These are phyloP conservation scores for Colletotrichum sp. DNA, from an alignment of 2,329 filamentous ascomycete genomes.

Conservation along the genomic window DNA sequence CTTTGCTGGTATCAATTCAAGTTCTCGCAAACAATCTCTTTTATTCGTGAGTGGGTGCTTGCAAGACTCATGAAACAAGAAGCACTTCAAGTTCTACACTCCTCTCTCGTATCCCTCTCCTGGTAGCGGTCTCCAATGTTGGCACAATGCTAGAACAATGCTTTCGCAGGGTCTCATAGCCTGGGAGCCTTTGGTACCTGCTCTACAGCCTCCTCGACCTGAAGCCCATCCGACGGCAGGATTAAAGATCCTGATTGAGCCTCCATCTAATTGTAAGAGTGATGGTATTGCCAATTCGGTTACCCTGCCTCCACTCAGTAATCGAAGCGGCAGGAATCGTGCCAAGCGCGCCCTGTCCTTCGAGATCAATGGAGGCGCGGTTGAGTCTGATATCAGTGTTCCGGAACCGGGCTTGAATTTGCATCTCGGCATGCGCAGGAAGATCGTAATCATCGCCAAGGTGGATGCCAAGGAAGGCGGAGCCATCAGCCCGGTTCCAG, in stretches of 20 bases:
- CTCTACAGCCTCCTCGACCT: too few species aligned
- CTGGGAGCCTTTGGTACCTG: too few species aligned
- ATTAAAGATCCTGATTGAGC: neutral
- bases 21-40: too few species aligned
- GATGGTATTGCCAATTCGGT: neutral
- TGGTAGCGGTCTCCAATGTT: too few species aligned
- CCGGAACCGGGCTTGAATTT: neutral
- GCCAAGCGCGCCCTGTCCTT: neutral
- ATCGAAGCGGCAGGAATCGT: neutral
- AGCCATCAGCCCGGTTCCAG: neutral
- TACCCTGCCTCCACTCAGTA: neutral
- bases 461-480: neutral
- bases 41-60: too few species aligned
- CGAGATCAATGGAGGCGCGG: neutral
- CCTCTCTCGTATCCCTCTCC: too few species aligned
- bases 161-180: too few species aligned
- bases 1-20: too few species aligned
- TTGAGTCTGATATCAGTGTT: neutral
- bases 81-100: too few species aligned
- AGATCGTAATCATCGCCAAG: neutral
- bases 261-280: neutral
- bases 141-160: too few species aligned
- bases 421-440: neutral
- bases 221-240: too few species aligned
- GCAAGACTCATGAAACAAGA: too few species aligned